Conservation (phyloP, 2,329 filamentous ascomycete species). For the Xenoacremonium recifei region DNA sequence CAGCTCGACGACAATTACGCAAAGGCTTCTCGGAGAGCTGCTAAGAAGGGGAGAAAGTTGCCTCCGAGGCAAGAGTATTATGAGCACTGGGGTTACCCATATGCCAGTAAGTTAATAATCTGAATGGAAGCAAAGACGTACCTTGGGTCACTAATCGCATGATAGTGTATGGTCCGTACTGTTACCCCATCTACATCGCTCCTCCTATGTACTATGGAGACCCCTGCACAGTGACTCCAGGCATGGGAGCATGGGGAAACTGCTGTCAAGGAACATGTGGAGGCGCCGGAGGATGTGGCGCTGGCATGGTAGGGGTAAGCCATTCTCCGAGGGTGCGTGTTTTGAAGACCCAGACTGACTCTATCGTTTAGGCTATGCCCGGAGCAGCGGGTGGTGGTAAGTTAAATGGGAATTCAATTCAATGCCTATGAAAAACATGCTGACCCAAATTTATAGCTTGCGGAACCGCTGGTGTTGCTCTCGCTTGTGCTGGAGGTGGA, state of each 20-base stretch:
- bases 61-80: constrained; percentile 50
- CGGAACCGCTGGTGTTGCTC: no score
- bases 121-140: fast-evolving
- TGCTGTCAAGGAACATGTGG: constrained; percentile 50
- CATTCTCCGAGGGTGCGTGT: constrained; percentile 12
- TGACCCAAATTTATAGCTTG: no score
- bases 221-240: constrained; percentile 32
- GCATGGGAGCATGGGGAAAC: constrained; percentile 36
- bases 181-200: constrained; percentile 41
- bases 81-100: constrained; percentile 53
- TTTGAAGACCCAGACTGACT: no score
- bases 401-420: no score
- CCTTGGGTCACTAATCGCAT: background rate
- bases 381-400: no score
- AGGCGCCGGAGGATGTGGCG: constrained; percentile 36
- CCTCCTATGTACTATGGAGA: constrained; percentile 46
- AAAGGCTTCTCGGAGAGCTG: constrained; percentile 49
- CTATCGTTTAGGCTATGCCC: no score
- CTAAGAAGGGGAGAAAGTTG: constrained; percentile 46
- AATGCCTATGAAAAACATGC: no score
- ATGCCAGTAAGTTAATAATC: constrained; percentile 31
- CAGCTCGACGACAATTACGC: constrained; percentile 56
- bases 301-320: constrained; percentile 4
- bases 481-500: constrained; percentile 14
- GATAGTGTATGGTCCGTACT: constrained; percentile 44